Percentiles rank a stretch among this genome's conserved stretches.
Evolutionary conservation across 2,329 filamentous ascomycete genomes (phyloP).

Genomic region (Leptoxyphium fumago): DNA sequence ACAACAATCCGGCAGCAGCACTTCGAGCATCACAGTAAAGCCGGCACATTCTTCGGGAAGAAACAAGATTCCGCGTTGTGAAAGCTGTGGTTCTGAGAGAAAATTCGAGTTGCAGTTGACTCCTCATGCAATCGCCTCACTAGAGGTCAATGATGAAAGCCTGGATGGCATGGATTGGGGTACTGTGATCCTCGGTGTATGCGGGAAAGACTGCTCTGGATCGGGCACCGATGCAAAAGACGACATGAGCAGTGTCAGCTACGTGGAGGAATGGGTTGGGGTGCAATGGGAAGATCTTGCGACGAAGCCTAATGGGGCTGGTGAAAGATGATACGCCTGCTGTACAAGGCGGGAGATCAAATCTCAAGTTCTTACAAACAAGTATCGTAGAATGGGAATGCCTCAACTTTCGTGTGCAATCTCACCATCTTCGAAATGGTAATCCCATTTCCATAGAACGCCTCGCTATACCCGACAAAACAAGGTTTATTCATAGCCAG

Average conservation of each 20-base stretch:
- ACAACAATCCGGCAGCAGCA: slow-evolving; percentile 15
- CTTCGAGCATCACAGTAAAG: slow-evolving; percentile 16
- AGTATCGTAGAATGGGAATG: too few relatives aligned
- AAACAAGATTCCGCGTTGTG: slow-evolving; percentile 55
- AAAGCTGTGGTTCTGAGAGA: slow-evolving; percentile 57
- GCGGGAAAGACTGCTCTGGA: slow-evolving; percentile 57
- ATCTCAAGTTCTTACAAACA: too few relatives aligned
- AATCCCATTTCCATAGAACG: not conserved
- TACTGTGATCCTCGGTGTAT: slow-evolving; percentile 76
- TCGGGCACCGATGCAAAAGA: slow-evolving; percentile 18
- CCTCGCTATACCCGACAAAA: not conserved
- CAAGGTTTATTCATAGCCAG: too few relatives aligned
- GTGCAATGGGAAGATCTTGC: slow-evolving; percentile 85
- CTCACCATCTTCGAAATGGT: not conserved
- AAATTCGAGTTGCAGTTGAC: slow-evolving; percentile 88
- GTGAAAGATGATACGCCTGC: too few relatives aligned
- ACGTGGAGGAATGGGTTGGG: slow-evolving; percentile 90
- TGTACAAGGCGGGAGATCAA: too few relatives aligned
- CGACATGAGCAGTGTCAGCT: slow-evolving; percentile 46
- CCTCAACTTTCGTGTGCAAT: too few relatives aligned
- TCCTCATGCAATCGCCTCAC: slow-evolving; percentile 75
- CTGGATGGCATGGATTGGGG: slow-evolving; percentile 95
- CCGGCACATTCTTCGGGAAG: slow-evolving; percentile 17
- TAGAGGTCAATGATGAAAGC: slow-evolving; percentile 57
- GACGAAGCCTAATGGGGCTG: too few relatives aligned